Evolutionary conservation across 106 monocot genomes (phyloP).

Genomic region (Gastrodia elata): DNA sequence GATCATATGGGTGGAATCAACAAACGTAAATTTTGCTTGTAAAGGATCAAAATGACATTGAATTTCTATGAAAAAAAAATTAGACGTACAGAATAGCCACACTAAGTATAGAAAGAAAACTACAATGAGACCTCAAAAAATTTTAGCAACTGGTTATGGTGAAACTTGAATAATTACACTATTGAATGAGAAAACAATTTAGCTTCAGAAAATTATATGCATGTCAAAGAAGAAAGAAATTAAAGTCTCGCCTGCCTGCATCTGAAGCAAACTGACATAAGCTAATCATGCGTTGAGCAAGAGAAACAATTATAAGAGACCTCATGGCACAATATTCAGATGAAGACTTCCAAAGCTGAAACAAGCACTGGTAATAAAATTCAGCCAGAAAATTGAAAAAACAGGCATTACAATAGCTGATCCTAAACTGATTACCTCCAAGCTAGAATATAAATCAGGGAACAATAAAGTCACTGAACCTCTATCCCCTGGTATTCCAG

Average conservation of each 20-base stretch:
- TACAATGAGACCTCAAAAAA: not conserved
- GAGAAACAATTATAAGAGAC: slow-evolving; percentile 81
- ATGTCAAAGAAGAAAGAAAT: not conserved
- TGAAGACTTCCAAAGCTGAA: slow-evolving; percentile 95
- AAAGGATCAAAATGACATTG: not conserved
- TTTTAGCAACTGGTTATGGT: not conserved
- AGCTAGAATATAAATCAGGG: slow-evolving; percentile 56
- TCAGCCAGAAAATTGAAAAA: not conserved
- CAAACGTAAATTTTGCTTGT: not conserved
- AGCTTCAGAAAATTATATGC: not conserved
- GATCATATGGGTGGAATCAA: not conserved
- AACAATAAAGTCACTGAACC: slow-evolving; percentile 74
- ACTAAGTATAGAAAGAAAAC: not conserved
- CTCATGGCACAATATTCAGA: slow-evolving; percentile 94
- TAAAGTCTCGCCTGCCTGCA: slow-evolving; percentile 58
- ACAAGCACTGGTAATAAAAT: slow-evolving; percentile 10
- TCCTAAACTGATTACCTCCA: slow-evolving; percentile 51
- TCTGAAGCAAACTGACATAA: slow-evolving; percentile 57
- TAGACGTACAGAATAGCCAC: not conserved
- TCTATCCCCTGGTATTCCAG: slow-evolving; percentile 79
- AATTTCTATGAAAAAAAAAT: not conserved
- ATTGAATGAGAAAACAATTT: not conserved
- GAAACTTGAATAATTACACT: not conserved
- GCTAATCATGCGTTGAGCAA: slow-evolving; percentile 82
- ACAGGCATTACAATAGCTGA: not conserved